Percentiles rank a stretch among this genome's conserved stretches.
phyloP scores from a whole-genome alignment of 345 rosid genomes.

The Brassica nigra region DNA sequence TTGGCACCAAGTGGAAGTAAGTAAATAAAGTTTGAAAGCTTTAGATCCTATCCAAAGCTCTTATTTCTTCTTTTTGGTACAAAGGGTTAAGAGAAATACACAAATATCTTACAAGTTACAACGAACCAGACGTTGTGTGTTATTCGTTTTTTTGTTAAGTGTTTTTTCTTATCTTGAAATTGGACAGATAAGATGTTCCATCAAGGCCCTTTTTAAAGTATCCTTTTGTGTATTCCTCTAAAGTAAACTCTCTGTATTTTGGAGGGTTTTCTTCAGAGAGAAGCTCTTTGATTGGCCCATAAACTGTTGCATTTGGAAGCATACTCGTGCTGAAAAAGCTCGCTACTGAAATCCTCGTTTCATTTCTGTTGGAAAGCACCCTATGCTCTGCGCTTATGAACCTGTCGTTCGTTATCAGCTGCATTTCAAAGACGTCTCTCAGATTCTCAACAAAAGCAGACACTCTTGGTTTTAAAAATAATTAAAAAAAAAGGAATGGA shows the following conservation, averaged over 20 bases:
- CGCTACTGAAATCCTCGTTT: constrained; percentile 48
- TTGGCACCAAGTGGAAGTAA: too few species aligned
- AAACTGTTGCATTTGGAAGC: constrained; percentile 10
- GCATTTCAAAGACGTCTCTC: not conserved
- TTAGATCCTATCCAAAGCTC: not conserved
- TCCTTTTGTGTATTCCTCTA: constrained; percentile 28
- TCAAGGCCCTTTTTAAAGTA: constrained; percentile 38
- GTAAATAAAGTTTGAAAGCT: not conserved
- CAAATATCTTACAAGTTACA: not conserved
- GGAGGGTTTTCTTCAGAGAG: constrained; percentile 46
- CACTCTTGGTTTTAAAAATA: not conserved
- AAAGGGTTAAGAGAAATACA: not conserved
- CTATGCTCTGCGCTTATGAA: constrained; percentile 47
- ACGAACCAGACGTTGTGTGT: not conserved
- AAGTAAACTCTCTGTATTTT: constrained; percentile 22
- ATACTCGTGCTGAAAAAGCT: constrained; percentile 38
- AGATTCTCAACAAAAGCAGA: constrained; percentile 3
- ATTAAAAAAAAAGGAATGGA: not conserved
- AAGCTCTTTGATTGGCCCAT: constrained; percentile 51
- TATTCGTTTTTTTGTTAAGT: not conserved
- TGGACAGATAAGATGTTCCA: constrained; percentile 29
- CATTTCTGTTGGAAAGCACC: constrained; percentile 38
- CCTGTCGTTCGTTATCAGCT: constrained; percentile 49
- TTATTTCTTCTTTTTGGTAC: not conserved
- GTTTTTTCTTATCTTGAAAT: constrained; percentile 37